Evolutionary conservation across 495 filamentous ascomycete genomes (phyloP).

Genomic region (Achaetomiella virescens): DNA sequence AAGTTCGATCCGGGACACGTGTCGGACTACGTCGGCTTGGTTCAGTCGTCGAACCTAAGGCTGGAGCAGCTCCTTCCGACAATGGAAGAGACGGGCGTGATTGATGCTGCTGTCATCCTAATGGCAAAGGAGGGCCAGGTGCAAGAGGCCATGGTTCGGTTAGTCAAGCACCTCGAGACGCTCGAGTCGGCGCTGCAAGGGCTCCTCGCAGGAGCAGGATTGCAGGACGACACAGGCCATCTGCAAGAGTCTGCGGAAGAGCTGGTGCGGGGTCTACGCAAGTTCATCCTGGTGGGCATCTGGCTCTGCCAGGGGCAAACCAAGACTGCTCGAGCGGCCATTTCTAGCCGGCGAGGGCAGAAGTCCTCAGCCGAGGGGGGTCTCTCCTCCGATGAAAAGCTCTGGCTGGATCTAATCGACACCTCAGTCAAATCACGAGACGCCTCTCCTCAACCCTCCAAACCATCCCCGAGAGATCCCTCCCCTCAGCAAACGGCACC

Average conservation of each 20-base stretch:
- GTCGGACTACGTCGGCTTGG: constrained; percentile 70
- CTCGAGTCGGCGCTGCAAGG: constrained; percentile 74
- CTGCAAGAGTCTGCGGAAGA: constrained; percentile 47
- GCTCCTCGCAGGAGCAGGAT: constrained; percentile 50
- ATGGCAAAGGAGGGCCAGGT: constrained; percentile 88
- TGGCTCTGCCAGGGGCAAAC: constrained; percentile 94
- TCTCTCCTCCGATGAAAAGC: constrained; percentile 67
- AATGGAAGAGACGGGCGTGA: constrained; percentile 81
- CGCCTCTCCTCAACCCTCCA: constrained; percentile 35
- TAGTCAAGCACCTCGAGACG: constrained; percentile 69
- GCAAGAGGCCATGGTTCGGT: constrained; percentile 72
- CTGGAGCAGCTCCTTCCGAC: constrained; percentile 76
- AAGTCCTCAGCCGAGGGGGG: constrained; percentile 49
- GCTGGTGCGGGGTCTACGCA: constrained; percentile 71
- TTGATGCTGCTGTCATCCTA: constrained; percentile 88
- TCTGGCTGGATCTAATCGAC: constrained; percentile 92
- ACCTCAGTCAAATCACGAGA: constrained; percentile 72
- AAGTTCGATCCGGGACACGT: constrained; percentile 75
- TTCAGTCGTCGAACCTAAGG: constrained; percentile 73
- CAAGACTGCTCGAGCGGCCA: constrained; percentile 43
- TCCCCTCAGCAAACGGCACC: constrained; percentile 20
- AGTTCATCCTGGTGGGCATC: constrained; percentile 82
- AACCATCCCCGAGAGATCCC: constrained; percentile 2
- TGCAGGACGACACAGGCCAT: constrained; percentile 46
- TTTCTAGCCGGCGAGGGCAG: constrained; percentile 34